A percentile compares a stretch with the other conserved stretches of the same genome.
Conservation (phyloP, 345 rosid species). For the Rhodomyrtus tomentosa region DNA sequence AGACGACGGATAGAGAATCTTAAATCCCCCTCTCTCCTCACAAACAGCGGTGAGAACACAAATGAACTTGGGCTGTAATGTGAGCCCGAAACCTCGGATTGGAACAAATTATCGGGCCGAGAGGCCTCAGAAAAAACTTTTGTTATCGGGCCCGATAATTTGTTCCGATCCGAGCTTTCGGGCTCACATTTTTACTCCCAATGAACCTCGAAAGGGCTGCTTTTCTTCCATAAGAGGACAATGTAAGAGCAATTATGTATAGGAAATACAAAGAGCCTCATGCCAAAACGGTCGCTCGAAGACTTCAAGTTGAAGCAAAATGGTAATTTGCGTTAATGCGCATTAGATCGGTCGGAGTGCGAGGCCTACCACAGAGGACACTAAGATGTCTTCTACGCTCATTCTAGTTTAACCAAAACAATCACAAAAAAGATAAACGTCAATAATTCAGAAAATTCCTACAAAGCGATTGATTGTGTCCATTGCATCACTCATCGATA, state of each 20-base stretch:
- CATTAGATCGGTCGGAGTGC: neutral
- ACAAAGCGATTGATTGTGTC: neutral
- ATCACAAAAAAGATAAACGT: neutral
- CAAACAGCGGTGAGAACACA: no score
- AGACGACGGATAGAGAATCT: neutral
- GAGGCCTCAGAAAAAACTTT: neutral
- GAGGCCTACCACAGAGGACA: neutral
- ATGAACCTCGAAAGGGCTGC: neutral
- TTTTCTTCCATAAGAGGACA: neutral
- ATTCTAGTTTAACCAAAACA: neutral
- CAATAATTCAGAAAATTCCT: accelerated
- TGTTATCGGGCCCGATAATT: neutral
- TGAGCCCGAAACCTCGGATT: no score
- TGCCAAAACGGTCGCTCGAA: no score
- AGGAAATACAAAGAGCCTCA: neutral
- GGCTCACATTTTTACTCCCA: neutral
- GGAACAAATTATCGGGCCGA: no score
- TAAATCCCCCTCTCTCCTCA: neutral
- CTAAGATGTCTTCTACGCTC: neutral
- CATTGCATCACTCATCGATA: neutral
- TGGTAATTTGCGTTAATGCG: neutral
- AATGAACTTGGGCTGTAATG: no score
- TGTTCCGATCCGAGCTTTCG: neutral
- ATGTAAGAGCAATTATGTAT: neutral
- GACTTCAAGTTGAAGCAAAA: no score